Base-by-base conservation (phyloP, 306 rosid genomes). In the Comarum palustre region DNA sequence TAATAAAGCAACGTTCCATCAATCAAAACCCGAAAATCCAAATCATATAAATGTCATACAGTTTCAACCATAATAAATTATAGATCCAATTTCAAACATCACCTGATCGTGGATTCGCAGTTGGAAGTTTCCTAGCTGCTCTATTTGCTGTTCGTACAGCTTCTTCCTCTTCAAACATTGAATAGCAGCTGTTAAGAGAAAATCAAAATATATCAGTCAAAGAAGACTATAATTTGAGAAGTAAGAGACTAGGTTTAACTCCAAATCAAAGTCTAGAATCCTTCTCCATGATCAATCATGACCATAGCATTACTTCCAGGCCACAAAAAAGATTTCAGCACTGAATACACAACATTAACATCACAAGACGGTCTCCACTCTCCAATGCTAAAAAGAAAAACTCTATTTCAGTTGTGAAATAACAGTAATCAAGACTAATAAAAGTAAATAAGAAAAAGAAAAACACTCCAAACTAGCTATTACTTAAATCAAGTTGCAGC, bases 81-180 rank as follows among this genome's bases (percentile, higher is more conserved):
- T n/a, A 50, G 69, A 12, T 45, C 24, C 64, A 69, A 67, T 50
- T 73, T 59, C 75, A 60, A 74, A 63, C 34, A 50, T 46, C 73
- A 94, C 98, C 97, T 94, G 98, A 77, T 94, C 98, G 68, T 94
- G 98, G 69, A 94, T 88, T 34, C 98, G 96, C 88, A 94, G 75
- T 78, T 94, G 98, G 87, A 91, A 94, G 86, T 94, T 94, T 29
- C 98, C 98, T 63, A 94, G 98, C 84, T 86, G 92, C 89, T 94
- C 98, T 78, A 94, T 81, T 82, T 94, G 98, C 51, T 94, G 97
- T 82, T 94, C 98, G 38, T 94, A 94, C 52, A 94, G 79, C 79
- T 87, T 89, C 88, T 91, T 94, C 88, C 96, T 88, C 89, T 94
- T 94, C 83, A 94, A 84, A 84, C 97, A 94, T 83, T 94, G 97